phyloP scores from a whole-genome alignment of 441 rosid genomes.

The Erysimum cheiri region DNA sequence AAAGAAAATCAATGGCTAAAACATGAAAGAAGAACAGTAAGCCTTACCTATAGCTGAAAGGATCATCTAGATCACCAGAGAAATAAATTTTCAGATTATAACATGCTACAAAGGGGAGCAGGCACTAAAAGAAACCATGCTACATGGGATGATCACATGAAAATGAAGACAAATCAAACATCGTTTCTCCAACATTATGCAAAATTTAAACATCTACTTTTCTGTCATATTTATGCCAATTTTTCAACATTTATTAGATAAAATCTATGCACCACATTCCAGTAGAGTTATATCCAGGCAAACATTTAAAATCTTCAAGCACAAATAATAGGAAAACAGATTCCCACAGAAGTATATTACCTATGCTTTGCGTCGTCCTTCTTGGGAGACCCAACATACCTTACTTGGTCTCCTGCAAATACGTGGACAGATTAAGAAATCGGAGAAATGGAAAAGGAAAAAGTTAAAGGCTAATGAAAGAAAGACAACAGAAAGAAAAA shows the following conservation, averaged over 20 bases:
- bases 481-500: slow-evolving; percentile 3
- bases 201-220: slow-evolving; percentile 21
- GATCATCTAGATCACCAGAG: slow-evolving; percentile 22
- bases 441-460: slow-evolving; percentile 24
- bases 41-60: slow-evolving; percentile 18
- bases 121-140: slow-evolving; percentile 29
- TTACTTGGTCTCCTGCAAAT: slow-evolving; percentile 88
- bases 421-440: slow-evolving; percentile 14
- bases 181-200: slow-evolving; percentile 19
- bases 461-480: slow-evolving; percentile 9
- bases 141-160: slow-evolving; percentile 18
- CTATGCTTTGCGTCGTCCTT: slow-evolving; percentile 63
- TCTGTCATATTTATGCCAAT: slow-evolving; percentile 5
- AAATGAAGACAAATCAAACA: slow-evolving; percentile 15
- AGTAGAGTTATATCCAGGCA: slow-evolving; percentile 14
- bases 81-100: slow-evolving; percentile 2
- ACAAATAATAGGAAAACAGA: slow-evolving; percentile 16
- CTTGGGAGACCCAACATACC: slow-evolving; percentile 70
- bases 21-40: slow-evolving; percentile 1
- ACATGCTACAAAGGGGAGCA: slow-evolving; percentile 28
- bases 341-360: slow-evolving; percentile 46
- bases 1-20: slow-evolving; percentile 22
- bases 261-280: slow-evolving; percentile 12
- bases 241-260: slow-evolving; percentile 9
- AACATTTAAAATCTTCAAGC: slow-evolving; percentile 16